phyloP scores from a whole-genome alignment of 768 basidiomycete species.

The Leccinum ochraceum region DNA sequence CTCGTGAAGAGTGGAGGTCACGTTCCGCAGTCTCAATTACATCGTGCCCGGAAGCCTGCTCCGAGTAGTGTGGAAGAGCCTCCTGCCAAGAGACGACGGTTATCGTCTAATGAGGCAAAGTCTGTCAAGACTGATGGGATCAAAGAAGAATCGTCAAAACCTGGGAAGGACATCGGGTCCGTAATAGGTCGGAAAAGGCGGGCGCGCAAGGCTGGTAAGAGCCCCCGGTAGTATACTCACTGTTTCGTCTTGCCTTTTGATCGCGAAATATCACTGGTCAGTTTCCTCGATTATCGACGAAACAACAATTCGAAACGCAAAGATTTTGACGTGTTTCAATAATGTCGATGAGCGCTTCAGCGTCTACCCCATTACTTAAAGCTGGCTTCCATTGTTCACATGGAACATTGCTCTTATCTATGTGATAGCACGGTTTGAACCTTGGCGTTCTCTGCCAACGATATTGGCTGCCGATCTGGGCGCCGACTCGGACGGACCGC shows the following conservation, averaged over 20 bases:
- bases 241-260: neutral
- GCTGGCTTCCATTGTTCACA: neutral
- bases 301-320: neutral
- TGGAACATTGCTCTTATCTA: neutral
- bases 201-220: conserved; percentile 48
- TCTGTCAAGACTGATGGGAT: conserved; percentile 24
- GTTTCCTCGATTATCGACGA: neutral
- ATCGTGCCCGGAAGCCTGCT: conserved; percentile 3
- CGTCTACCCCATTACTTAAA: neutral
- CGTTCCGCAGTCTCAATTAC: conserved; percentile 10
- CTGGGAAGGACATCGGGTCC: conserved; percentile 55
- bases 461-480: neutral
- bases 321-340: neutral
- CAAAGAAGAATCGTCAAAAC: conserved; percentile 23
- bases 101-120: conserved; percentile 27
- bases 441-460: neutral
- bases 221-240: conserved; percentile 13
- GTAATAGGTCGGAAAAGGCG: conserved; percentile 83
- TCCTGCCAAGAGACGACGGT: conserved; percentile 42
- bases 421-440: neutral
- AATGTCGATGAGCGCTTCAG: neutral
- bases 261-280: neutral
- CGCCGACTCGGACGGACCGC: neutral
- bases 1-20: no score
- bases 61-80: conserved; percentile 31